Evolutionary conservation across 257 asterid species (phyloP).

Genomic region (Dorcoceras hygrometricum): DNA sequence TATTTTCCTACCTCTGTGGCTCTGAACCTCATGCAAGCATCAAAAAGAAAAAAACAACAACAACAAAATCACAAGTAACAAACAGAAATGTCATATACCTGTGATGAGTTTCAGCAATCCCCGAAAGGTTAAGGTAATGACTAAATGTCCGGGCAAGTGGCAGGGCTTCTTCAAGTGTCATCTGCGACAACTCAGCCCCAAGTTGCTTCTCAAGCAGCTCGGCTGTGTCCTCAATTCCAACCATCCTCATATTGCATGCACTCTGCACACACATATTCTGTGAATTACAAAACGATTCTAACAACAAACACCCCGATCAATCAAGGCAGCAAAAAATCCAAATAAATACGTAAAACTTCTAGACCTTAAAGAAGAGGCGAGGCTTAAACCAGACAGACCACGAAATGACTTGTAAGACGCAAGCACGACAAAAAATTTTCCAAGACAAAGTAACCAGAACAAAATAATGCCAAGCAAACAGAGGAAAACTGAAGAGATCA

Average conservation of each 20-base stretch:
- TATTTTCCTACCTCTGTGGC: slow-evolving; percentile 15
- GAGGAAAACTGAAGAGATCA: slow-evolving; percentile 6
- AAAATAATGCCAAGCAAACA: not conserved
- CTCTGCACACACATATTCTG: slow-evolving; percentile 42
- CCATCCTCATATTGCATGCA: slow-evolving; percentile 87
- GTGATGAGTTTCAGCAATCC: slow-evolving; percentile 96
- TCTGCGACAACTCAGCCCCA: slow-evolving; percentile 66
- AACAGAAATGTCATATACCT: slow-evolving; percentile 39
- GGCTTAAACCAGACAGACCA: not conserved
- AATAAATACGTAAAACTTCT: not conserved
- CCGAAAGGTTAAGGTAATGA: slow-evolving; percentile 85
- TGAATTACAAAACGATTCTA: slow-evolving; percentile 3
- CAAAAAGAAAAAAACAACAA: slow-evolving; percentile 5
- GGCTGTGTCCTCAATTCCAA: slow-evolving; percentile 87
- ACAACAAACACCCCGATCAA: not conserved
- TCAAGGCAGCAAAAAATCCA: slow-evolving; percentile 14
- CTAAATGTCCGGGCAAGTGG: slow-evolving; percentile 86
- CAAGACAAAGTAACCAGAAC: slow-evolving; percentile 19
- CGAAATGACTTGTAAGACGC: not conserved
- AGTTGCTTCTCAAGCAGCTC: slow-evolving; percentile 90
- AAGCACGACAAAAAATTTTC: not conserved
- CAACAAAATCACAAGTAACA: not conserved
- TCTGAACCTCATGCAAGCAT: slow-evolving; percentile 2
- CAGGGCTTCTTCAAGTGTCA: slow-evolving; percentile 91
- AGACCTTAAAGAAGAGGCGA: not conserved